Evolutionary conservation across 768 basidiomycete genomes (phyloP).

Genomic region (Cytidiella melzeri): DNA sequence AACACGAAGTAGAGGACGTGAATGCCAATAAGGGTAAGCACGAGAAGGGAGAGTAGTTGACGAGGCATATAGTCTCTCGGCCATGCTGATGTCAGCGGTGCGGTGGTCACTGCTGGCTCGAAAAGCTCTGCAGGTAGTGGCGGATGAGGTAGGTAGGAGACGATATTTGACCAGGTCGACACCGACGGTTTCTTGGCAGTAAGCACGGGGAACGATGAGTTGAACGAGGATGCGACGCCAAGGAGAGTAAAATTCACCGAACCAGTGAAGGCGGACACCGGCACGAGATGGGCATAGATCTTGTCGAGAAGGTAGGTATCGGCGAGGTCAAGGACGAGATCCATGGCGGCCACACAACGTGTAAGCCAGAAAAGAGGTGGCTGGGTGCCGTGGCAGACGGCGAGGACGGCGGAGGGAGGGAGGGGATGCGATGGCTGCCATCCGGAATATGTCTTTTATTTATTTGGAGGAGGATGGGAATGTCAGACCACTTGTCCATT

Average conservation of each 20-base stretch:
- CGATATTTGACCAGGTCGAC: conserved; percentile 47
- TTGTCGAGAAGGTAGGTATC: conserved; percentile 76
- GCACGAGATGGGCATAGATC: conserved; percentile 72
- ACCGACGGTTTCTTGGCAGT: conserved; percentile 20
- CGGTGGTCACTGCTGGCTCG: conserved; percentile 19
- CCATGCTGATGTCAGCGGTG: conserved; percentile 58
- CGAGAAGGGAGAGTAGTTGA: conserved; percentile 65
- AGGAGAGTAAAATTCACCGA: conserved; percentile 13
- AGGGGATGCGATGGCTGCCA: conserved; percentile 2
- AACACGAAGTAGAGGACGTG: conserved; percentile 84
- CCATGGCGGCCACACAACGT: conserved; percentile 46
- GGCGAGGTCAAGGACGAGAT: conserved; percentile 64
- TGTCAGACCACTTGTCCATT: conserved; percentile 19
- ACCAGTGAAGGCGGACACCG: conserved; percentile 32
- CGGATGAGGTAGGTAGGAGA: conserved; percentile 54
- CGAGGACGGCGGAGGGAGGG: conserved; percentile 1
- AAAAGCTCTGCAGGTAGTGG: conserved; percentile 35
- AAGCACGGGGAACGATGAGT: conserved; percentile 9
- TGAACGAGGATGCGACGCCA: conserved; percentile 15
- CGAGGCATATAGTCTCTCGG: conserved; percentile 78
- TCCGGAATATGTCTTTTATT: conserved; percentile 4
- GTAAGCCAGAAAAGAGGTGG: not conserved
- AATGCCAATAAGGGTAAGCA: conserved; percentile 76
- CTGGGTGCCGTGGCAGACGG: conserved; percentile 2
- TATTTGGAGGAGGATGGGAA: conserved; percentile 9